These are phyloP conservation scores for Eleusine indica DNA, from an alignment of 176 grass and related monocot species.

Conservation along the genomic window DNA sequence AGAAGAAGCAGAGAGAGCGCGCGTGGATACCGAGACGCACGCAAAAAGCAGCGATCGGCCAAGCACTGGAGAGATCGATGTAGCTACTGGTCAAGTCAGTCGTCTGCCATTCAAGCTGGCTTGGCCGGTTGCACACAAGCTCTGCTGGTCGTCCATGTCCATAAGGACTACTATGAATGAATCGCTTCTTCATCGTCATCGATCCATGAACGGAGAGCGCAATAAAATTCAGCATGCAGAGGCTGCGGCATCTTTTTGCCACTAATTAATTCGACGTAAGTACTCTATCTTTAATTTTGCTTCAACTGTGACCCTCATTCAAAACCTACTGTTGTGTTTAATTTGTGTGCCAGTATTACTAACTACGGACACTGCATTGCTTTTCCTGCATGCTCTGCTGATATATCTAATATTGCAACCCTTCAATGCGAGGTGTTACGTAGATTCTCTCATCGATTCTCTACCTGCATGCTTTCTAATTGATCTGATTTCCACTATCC, in stretches of 20 bases:
- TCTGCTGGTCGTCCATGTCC: neutral
- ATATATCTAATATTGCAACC: conserved; percentile 2
- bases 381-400: conserved; percentile 16
- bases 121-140: neutral
- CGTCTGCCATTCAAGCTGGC: neutral
- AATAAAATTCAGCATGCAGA: conserved; percentile 23
- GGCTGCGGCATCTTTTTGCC: neutral
- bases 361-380: neutral
- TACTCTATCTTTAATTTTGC: conserved; percentile 34
- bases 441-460: too few species aligned
- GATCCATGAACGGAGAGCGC: conserved; percentile 1
- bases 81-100: neutral
- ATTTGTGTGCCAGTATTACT: conserved; percentile 49
- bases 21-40: conserved; percentile 14
- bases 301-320: conserved; percentile 36
- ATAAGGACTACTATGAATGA: neutral
- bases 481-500: too few species aligned
- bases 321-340: conserved; percentile 46
- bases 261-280: neutral
- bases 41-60: neutral
- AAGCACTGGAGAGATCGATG: neutral
- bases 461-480: too few species aligned
- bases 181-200: neutral
- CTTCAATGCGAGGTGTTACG: too few species aligned
- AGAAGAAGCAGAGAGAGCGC: neutral